Conservation (phyloP, 805 yeast genomes). For the Scheffersomyces lignosus region DNA sequence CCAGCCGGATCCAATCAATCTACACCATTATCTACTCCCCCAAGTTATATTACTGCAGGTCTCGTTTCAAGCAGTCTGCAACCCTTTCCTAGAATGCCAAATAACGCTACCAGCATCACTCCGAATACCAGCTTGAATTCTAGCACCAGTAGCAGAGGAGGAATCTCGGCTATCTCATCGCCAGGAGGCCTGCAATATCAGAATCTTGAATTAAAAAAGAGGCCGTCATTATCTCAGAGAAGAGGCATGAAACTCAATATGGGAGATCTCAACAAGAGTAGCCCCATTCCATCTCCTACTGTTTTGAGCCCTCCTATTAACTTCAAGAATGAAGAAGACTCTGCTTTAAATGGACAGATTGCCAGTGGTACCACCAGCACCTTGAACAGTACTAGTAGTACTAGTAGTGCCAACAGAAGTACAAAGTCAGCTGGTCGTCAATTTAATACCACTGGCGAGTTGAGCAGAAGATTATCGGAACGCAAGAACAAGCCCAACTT, state of each 20-base stretch:
- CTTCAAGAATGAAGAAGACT: slow-evolving; percentile 2
- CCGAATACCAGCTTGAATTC: neutral
- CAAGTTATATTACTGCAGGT: too few relatives aligned
- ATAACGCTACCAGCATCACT: neutral
- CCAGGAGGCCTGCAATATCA: slow-evolving; percentile 2
- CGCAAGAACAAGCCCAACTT: slow-evolving; percentile 41
- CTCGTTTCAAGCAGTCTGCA: too few relatives aligned
- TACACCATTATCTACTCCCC: too few relatives aligned
- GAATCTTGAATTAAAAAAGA: slow-evolving; percentile 23
- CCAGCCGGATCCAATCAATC: too few relatives aligned
- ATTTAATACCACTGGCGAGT: slow-evolving; percentile 30
- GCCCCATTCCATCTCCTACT: slow-evolving; percentile 15
- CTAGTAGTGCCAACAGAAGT: neutral
- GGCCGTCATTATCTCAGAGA: slow-evolving; percentile 52
- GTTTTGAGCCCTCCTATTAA: slow-evolving; percentile 12
- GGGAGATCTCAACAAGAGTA: slow-evolving; percentile 17
- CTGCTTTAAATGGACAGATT: neutral
- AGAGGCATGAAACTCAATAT: slow-evolving; percentile 55
- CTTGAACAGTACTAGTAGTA: too few relatives aligned
- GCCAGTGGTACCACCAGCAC: neutral
- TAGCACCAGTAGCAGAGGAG: neutral
- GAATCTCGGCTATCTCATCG: neutral
- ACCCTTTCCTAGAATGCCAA: neutral
- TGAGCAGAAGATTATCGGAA: slow-evolving; percentile 38
- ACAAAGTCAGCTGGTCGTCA: too few relatives aligned